Base-by-base conservation (phyloP, 306 rosid species). In the Cicer bijugum region DNA sequence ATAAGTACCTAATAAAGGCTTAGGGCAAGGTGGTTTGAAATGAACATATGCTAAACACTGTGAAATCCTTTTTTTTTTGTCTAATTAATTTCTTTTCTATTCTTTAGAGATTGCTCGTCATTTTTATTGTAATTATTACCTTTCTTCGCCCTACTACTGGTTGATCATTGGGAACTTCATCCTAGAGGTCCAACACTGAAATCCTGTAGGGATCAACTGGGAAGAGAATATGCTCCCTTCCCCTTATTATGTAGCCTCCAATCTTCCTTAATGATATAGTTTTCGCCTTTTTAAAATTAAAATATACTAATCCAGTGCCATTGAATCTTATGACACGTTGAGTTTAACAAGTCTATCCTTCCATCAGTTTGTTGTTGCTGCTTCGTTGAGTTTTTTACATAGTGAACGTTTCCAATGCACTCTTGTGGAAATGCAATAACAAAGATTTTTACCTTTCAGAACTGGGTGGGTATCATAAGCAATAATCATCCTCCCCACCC, bases 141-240 rank as follows among this genome's bases (percentile, higher is more conserved):
- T 2, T 56, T 62, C 69, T 46, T 48, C 60, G 46, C 33, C 75
- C 57, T 7, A 39, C n/a, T 3, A 39, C 17, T 3, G n/a, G 39
- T 67, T 39, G 57, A 74, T 51, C 66, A 74, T 59, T 74, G 42
- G n/a, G 6, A 39, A 39, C 69, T 58, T 65, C 83, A 47, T 20
- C 75, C 17, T 39, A 44, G 20, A 68, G 43, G 33, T 57, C 43
- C 57, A 74, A 48, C 42, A 12, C 40, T 48, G n/a, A 66, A 46
- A 56, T 66, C 28, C 50, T 16, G 12, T 58, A 38, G 40, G 12
- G 64, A 73, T 60, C 17, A 28, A 10, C n/a, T 35, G 40, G 55
- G 35, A 15, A 66, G 48, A 33, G 69, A 16, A 48, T 7, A 20
- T 1, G 42, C 5, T 28, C 10, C 38, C 14, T 67, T 50, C 10